These are phyloP conservation scores for Dacryopinax primogenitus DNA, from an alignment of 768 basidiomycete species.

Conservation along the genomic window DNA sequence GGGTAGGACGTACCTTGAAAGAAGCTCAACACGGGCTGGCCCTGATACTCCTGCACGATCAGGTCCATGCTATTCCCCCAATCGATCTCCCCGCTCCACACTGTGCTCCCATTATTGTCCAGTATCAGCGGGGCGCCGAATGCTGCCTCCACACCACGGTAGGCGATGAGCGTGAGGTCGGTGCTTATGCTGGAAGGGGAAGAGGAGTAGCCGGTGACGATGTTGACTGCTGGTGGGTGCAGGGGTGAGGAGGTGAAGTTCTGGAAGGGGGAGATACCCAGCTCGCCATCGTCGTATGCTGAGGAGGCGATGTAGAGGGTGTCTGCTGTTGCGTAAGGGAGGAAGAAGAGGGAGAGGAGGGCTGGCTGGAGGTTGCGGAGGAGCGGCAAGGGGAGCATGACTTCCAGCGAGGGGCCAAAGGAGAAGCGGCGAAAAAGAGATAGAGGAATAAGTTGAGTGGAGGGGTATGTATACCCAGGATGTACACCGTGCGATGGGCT, in stretches of 20 bases:
- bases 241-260: background rate
- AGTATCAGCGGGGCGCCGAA: slow-evolving; percentile 10
- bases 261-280: background rate
- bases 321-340: no score
- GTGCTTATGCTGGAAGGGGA: background rate
- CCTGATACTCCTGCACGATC: slow-evolving; percentile 16
- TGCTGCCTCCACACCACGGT: background rate
- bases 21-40: slow-evolving; percentile 18
- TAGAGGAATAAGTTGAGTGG: no score
- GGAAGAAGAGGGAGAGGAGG: no score
- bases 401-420: no score
- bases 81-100: slow-evolving; percentile 8
- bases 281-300: background rate
- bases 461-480: no score
- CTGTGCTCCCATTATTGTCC: slow-evolving; percentile 5
- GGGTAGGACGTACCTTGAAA: slow-evolving; percentile 18
- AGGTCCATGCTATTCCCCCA: slow-evolving; percentile 20
- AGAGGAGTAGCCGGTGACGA: background rate
- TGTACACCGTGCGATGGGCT: no score
- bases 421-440: no score
- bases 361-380: no score
- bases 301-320: background rate
- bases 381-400: no score
- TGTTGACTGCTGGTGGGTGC: background rate
- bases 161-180: slow-evolving; percentile 2